Conservation (phyloP, 2,329 filamentous ascomycete species). For the Botrytis elliptica region DNA sequence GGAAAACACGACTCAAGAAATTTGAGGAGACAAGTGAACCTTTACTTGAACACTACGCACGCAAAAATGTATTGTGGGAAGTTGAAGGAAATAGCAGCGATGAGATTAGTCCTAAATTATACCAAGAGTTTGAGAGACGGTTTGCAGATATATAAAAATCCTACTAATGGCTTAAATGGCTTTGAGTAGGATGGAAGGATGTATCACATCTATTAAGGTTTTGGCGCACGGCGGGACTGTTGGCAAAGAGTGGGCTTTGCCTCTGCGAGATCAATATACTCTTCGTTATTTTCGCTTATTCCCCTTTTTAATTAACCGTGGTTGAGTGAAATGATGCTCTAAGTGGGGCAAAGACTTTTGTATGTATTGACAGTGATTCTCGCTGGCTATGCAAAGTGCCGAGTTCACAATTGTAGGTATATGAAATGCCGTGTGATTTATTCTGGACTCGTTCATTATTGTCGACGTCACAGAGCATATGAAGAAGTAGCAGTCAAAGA, state of each 20-base stretch:
- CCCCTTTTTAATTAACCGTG: not conserved
- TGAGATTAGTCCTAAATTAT: slow-evolving; percentile 90
- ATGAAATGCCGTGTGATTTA: not conserved
- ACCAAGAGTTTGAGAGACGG: slow-evolving; percentile 74
- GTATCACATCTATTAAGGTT: slow-evolving; percentile 1
- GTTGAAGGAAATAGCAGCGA: slow-evolving; percentile 88
- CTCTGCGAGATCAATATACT: not conserved
- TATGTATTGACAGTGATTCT: not conserved
- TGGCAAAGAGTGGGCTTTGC: not conserved
- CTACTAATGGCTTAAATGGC: not conserved
- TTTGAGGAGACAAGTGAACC: slow-evolving; percentile 87
- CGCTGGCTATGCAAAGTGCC: not conserved
- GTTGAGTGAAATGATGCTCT: not conserved
- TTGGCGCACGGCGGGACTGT: slow-evolving; percentile 2
- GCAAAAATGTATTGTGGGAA: slow-evolving; percentile 79
- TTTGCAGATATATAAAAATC: slow-evolving; percentile 51
- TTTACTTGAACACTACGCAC: slow-evolving; percentile 84
- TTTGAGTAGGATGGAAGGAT: slow-evolving; percentile 10
- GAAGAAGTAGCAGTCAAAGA: not conserved
- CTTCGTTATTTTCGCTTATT: slow-evolving; percentile 2
- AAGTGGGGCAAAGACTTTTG: not conserved
- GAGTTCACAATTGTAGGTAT: not conserved
- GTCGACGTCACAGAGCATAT: not conserved
- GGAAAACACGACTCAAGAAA: slow-evolving; percentile 73
- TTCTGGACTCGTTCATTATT: not conserved